Conservation (phyloP, 2,329 filamentous ascomycete species). For the Pseudovirgaria hyperparasitica region DNA sequence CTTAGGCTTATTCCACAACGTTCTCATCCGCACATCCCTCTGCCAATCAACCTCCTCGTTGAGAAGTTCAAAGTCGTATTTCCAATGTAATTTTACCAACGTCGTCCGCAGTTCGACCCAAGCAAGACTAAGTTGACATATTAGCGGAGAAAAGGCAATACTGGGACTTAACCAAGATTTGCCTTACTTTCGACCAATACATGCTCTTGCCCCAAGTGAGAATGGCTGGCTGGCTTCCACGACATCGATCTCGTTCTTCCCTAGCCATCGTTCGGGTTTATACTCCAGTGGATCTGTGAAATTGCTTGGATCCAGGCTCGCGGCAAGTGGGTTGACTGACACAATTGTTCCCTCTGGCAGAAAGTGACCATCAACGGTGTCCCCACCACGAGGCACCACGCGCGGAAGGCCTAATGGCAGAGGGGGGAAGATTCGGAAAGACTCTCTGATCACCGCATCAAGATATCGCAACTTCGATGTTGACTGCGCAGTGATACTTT, state of each 20-base stretch:
- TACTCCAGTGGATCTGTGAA: slow-evolving; percentile 12
- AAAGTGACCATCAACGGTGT: slow-evolving; percentile 5
- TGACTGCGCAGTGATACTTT: slow-evolving; percentile 8
- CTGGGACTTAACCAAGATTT: too few species aligned
- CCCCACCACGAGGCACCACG: slow-evolving; percentile 5
- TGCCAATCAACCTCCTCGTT: slow-evolving; percentile 2
- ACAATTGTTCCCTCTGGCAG: slow-evolving; percentile 10
- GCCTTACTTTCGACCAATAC: slow-evolving; percentile 3
- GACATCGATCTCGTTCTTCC: slow-evolving; percentile 4
- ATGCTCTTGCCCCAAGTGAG: slow-evolving; percentile 1
- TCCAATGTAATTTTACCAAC: slow-evolving; percentile 3
- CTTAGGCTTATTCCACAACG: slow-evolving; percentile 5
- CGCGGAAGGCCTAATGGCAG: slow-evolving; percentile 4
- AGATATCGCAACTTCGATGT: background rate
- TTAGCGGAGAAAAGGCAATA: too few species aligned
- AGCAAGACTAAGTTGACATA: slow-evolving; percentile 3
- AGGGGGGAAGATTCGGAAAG: slow-evolving; percentile 7
- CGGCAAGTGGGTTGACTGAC: slow-evolving; percentile 8
- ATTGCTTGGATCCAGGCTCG: slow-evolving; percentile 9
- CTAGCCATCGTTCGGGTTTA: slow-evolving; percentile 14
- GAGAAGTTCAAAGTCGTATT: slow-evolving; percentile 4
- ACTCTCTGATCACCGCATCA: slow-evolving; percentile 8
- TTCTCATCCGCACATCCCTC: background rate
- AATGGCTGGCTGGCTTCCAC: slow-evolving; percentile 4
- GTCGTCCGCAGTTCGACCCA: slow-evolving; percentile 2